Conservation (phyloP, 2,329 filamentous ascomycete genomes). For the Stagonosporopsis vannaccii region DNA sequence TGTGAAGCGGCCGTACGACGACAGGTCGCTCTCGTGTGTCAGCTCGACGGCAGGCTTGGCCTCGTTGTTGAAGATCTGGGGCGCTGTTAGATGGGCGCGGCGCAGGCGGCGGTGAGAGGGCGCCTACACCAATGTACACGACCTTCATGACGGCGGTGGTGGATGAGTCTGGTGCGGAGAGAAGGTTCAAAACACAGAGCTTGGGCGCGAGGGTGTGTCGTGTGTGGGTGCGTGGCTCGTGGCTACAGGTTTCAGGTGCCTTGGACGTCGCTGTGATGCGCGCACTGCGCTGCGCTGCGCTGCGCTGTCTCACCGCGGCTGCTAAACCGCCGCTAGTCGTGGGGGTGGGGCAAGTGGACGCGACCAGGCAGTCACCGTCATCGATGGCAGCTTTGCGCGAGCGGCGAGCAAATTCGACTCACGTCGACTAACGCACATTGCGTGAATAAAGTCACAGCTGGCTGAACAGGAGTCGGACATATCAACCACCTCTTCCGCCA, state of each 20-base stretch:
- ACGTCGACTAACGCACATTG: slow-evolving; percentile 3
- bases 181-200: not conserved
- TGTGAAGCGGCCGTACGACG: slow-evolving; percentile 81
- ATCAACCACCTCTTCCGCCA: not conserved
- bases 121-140: slow-evolving; percentile 82
- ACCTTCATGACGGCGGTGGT: slow-evolving; percentile 73
- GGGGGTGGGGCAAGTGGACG: slow-evolving; percentile 34
- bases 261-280: slow-evolving; percentile 9
- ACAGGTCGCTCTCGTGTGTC: slow-evolving; percentile 77
- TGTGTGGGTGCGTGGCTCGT: not conserved
- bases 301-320: slow-evolving; percentile 15
- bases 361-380: slow-evolving; percentile 27
- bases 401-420: slow-evolving; percentile 16
- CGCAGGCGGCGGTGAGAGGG: slow-evolving; percentile 30
- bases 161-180: not conserved
- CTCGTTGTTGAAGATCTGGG: slow-evolving; percentile 82
- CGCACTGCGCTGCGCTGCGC: slow-evolving; percentile 9
- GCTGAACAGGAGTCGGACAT: not conserved
- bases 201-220: not conserved
- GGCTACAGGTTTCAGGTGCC: slow-evolving; percentile 2
- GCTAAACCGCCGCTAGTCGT: slow-evolving; percentile 26
- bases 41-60: slow-evolving; percentile 77
- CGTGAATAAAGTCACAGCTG: not conserved
- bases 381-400: slow-evolving; percentile 18
- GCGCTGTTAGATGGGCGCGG: slow-evolving; percentile 20